phyloP scores from a whole-genome alignment of 192 early-diverging fungal genomes.

The Chytriomyces sp. region DNA sequence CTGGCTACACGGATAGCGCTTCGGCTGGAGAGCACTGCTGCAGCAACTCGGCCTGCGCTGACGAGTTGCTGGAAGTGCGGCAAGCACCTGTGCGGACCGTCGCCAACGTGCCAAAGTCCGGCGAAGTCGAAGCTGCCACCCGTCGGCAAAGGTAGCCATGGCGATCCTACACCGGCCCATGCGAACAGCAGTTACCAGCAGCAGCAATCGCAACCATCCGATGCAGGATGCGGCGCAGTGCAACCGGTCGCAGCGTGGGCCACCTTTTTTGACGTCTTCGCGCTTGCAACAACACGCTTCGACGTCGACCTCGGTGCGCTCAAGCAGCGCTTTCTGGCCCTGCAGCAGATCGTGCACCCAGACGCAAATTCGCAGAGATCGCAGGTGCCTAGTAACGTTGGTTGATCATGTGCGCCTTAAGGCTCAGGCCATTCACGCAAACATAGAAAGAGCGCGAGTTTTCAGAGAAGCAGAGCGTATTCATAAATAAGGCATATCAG shows the following conservation, averaged over 20 bases:
- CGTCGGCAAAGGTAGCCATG: neutral
- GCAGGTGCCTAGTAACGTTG: slow-evolving; percentile 50
- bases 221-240: slow-evolving; percentile 10
- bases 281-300: slow-evolving; percentile 38
- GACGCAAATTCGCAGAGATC: slow-evolving; percentile 73
- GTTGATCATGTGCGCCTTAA: no score
- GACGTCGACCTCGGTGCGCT: slow-evolving; percentile 67
- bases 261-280: slow-evolving; percentile 26
- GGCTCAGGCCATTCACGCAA: neutral
- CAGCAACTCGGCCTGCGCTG: slow-evolving; percentile 1
- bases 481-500: slow-evolving; percentile 86
- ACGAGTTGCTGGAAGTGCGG: slow-evolving; percentile 29
- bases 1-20: no score
- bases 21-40: neutral
- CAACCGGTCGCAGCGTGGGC: slow-evolving; percentile 23
- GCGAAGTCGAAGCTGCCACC: neutral
- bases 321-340: slow-evolving; percentile 64
- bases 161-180: neutral
- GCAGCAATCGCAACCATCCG: neutral
- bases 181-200: neutral
- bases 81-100: slow-evolving; percentile 14
- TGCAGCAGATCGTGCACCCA: slow-evolving; percentile 86
- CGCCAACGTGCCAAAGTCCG: slow-evolving; percentile 19
- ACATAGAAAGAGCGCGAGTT: slow-evolving; percentile 65
- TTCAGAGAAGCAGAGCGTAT: slow-evolving; percentile 74